Percentiles rank a stretch among this genome's conserved stretches.
phyloP scores from a whole-genome alignment of 192 early-diverging fungal species.

The Backusella tarrabulga region DNA sequence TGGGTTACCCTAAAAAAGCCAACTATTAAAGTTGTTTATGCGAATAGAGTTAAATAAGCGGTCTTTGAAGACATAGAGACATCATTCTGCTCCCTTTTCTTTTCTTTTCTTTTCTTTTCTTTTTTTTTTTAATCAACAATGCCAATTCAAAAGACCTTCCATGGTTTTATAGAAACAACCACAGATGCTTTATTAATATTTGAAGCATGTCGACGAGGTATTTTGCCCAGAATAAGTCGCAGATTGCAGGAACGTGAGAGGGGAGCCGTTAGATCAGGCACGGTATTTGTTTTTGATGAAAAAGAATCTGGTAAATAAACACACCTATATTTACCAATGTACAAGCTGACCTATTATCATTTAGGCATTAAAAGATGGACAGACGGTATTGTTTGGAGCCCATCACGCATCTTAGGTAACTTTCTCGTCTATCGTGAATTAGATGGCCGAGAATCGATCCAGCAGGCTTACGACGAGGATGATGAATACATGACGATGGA shows the following conservation, averaged over 20 bases:
- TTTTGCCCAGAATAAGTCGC: constrained; percentile 24
- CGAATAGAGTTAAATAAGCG: background rate
- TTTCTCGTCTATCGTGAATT: constrained; percentile 83
- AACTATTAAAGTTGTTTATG: constrained; percentile 2
- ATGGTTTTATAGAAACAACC: constrained; percentile 28
- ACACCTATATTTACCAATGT: background rate
- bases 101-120: background rate
- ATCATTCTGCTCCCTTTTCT: background rate
- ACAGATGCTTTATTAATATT: constrained; percentile 23
- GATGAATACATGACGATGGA: background rate
- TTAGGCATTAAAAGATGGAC: constrained; percentile 83
- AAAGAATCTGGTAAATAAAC: constrained; percentile 22
- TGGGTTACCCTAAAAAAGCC: background rate
- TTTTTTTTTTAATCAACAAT: background rate
- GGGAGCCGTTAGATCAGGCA: constrained; percentile 15
- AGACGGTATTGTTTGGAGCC: constrained; percentile 79
- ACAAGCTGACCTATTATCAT: background rate
- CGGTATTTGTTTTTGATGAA: constrained; percentile 26
- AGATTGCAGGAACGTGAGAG: constrained; percentile 29
- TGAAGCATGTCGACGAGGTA: constrained; percentile 26
- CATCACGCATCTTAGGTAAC: constrained; percentile 78
- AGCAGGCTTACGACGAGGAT: background rate
- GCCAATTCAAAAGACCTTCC: constrained; percentile 24
- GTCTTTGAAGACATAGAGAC: background rate
- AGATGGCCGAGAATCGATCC: constrained; percentile 27